Evolutionary conservation across 257 asterid genomes (phyloP), one percentile per base, ranked within the genome.

Genomic region (Solanum medicagineum): DNA sequence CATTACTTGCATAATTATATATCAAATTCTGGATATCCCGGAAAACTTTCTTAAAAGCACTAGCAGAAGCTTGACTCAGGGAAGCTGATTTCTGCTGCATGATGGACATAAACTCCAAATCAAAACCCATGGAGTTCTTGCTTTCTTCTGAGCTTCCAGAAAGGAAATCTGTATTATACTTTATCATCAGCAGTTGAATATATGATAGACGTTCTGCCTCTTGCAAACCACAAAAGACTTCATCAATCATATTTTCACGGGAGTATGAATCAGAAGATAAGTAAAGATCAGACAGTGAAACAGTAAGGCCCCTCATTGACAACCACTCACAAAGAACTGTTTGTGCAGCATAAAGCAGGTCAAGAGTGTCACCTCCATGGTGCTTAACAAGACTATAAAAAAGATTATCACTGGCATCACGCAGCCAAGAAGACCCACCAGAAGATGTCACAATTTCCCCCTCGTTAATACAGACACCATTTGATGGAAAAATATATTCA

Each of bases 321-420:
- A 97, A 86, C 99, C 99, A 97, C 90, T 97, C 98, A 53, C 98
- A 92, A 40, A 97, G 91, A 84, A 92, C 92, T 81, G 93, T 94
- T 87, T 97, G 98, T 12, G 93, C 96, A 51, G 91, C 87, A 85
- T 81, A 42, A 40, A 97, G 90, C 82, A 92, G 86, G 66, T 86
- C 91, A 56, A 97, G 95, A 79, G 87, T 89, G 85, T 89, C 87
- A 26, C 88, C 90, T 51, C 86, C 87, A 74, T 83, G 90, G 68
- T 87, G 90, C 86, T 89, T 92, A 84, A 93, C 80, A 54, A 97
- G 95, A 86, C 90, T 85, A 71, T 89, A 87, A 62, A 88, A 92
- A 84, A 97, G 93, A 85, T 95, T 95, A 36, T 87, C 94, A 74
- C 85, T 85, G 15, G 85, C 84, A 68, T 95, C 98, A 12, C 92